phyloP scores from a whole-genome alignment of 2,329 filamentous ascomycete genomes.

The Sarocladium strictum region DNA sequence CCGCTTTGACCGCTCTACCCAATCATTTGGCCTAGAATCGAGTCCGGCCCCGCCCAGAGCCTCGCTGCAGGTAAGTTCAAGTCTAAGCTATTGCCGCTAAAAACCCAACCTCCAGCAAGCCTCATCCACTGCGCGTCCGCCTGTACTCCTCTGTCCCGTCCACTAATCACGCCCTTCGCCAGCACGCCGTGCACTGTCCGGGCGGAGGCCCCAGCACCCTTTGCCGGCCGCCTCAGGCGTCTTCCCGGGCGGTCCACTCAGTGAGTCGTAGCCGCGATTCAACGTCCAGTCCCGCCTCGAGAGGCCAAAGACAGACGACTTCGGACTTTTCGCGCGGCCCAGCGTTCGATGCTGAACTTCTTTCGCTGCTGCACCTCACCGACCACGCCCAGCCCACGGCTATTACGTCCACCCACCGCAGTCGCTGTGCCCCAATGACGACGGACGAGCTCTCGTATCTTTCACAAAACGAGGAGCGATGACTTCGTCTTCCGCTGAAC shows the following conservation, averaged over 20 bases:
- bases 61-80: slow-evolving; percentile 1
- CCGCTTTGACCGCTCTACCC: background rate
- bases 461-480: slow-evolving; percentile 41
- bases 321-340: slow-evolving; percentile 9
- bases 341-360: background rate
- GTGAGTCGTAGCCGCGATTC: slow-evolving; percentile 3
- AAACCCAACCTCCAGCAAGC: background rate
- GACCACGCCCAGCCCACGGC: background rate
- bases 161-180: background rate
- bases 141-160: no score
- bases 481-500: slow-evolving; percentile 51
- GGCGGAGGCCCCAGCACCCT: background rate
- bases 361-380: background rate
- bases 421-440: slow-evolving; percentile 21
- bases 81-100: no score
- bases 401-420: slow-evolving; percentile 10
- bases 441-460: slow-evolving; percentile 48
- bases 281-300: background rate
- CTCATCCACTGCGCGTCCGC: background rate
- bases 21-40: background rate
- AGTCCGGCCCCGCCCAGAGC: background rate
- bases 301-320: background rate
- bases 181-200: slow-evolving; percentile 4
- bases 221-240: background rate
- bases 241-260: background rate